Evolutionary conservation across 2,329 filamentous ascomycete genomes (phyloP).

Genomic region (Aureobasidium sp.): DNA sequence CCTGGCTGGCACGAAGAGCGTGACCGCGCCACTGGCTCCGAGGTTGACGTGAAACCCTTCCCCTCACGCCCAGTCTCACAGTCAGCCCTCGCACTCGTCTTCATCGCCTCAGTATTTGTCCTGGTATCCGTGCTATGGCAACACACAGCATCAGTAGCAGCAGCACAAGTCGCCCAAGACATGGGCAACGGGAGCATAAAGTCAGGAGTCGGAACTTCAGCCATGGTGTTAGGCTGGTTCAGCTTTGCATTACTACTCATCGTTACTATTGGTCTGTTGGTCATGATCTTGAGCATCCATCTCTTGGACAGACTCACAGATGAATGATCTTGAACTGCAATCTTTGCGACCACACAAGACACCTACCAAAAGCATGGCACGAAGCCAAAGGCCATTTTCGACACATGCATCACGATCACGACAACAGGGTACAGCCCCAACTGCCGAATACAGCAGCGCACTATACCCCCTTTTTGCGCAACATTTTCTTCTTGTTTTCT

Average conservation of each 20-base stretch:
- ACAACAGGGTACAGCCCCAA: background rate
- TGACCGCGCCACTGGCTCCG: conserved; percentile 64
- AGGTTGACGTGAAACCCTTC: conserved; percentile 88
- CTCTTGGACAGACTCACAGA: conserved; percentile 57
- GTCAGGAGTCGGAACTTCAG: conserved; percentile 82
- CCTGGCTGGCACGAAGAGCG: conserved; percentile 94
- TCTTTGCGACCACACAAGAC: background rate
- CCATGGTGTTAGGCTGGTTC: conserved; percentile 98
- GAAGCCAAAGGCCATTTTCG: background rate
- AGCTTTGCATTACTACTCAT: conserved; percentile 88
- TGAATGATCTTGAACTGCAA: conserved; percentile 5
- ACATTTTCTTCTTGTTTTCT: background rate
- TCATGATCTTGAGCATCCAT: conserved; percentile 93
- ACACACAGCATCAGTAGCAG: conserved; percentile 93
- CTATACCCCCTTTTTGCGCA: background rate
- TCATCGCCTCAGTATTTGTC: conserved; percentile 56
- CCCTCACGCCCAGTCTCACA: conserved; percentile 88
- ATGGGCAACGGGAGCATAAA: conserved; percentile 81
- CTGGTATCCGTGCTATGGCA: conserved; percentile 69
- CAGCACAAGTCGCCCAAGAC: conserved; percentile 86
- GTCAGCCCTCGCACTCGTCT: conserved; percentile 87
- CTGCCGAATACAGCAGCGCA: background rate
- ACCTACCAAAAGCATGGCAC: background rate
- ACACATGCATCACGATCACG: conserved; percentile 4
- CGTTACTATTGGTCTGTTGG: conserved; percentile 85